Evolutionary conservation across 108 stramenopile genomes (phyloP).

Genomic region (Nitzschia palea): DNA sequence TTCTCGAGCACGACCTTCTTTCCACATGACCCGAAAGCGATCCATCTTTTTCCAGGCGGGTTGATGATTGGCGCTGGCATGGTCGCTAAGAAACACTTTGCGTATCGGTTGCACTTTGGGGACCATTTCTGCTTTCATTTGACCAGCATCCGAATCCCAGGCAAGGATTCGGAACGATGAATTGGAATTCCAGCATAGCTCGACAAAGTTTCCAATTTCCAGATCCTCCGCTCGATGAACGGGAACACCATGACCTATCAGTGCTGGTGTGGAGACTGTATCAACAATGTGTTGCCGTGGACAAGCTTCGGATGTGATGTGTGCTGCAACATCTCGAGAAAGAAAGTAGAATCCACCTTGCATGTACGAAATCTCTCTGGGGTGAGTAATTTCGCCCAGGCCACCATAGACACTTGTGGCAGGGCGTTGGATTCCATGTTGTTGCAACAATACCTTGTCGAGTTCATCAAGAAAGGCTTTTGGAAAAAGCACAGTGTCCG

Average conservation of each 20-base stretch:
- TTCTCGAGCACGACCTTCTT: background rate
- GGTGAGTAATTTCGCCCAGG: background rate
- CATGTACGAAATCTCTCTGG: slow-evolving; percentile 6
- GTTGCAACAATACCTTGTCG: background rate
- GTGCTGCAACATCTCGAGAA: slow-evolving; percentile 17
- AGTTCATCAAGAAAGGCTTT: background rate
- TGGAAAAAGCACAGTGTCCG: background rate
- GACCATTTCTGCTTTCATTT: too few relatives aligned
- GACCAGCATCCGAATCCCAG: too few relatives aligned
- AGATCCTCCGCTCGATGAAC: background rate
- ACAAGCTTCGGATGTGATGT: slow-evolving; percentile 10
- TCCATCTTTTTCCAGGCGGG: background rate
- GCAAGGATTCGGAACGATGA: background rate
- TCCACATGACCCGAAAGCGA: slow-evolving; percentile 2
- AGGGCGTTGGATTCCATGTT: slow-evolving; percentile 3
- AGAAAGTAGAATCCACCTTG: slow-evolving; percentile 24
- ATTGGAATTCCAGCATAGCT: background rate
- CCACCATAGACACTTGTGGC: slow-evolving; percentile 12
- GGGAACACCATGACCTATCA: background rate
- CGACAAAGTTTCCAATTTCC: background rate
- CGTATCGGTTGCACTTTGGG: background rate
- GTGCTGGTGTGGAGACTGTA: background rate
- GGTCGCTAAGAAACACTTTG: background rate
- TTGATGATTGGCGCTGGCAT: background rate
- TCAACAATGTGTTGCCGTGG: background rate